A percentile compares a stretch with the other conserved stretches of the same genome.
Conservation (phyloP, 805 yeast species). For the Cyberlindnera maclurae region DNA sequence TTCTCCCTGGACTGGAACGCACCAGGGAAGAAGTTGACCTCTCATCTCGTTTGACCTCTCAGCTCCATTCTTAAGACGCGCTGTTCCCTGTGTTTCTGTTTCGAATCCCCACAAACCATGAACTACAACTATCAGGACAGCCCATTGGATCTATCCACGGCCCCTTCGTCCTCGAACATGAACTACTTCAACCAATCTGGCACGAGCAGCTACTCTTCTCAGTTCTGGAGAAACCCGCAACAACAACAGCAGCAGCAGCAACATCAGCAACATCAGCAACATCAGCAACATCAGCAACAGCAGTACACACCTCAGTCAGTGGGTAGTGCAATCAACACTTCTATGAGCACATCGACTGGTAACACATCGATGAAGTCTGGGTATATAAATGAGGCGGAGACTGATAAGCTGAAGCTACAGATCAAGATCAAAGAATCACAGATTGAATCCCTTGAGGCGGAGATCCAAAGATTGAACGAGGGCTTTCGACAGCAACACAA, state of each 20-base stretch:
- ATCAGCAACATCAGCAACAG: constrained; percentile 3
- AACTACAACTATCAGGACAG: constrained; percentile 2
- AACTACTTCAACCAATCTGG: constrained; percentile 3
- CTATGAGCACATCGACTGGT: neutral
- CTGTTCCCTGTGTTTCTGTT: neutral
- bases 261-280: neutral
- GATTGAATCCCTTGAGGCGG: constrained; percentile 38
- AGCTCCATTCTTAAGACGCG: neutral
- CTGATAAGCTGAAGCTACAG: constrained; percentile 40
- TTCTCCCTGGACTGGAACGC: neutral
- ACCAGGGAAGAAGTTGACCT: neutral
- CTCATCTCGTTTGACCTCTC: neutral
- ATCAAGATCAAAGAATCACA: constrained; percentile 49
- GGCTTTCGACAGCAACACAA: neutral
- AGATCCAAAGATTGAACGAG: constrained; percentile 33
- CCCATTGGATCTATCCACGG: constrained; percentile 10
- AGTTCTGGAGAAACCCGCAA: constrained; percentile 10
- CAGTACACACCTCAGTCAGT: constrained; percentile 1
- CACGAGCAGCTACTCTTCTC: constrained; percentile 4
- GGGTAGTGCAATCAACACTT: constrained; percentile 1
- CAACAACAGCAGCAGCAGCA: constrained; percentile 3
- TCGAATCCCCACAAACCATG: neutral
- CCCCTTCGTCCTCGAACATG: constrained; percentile 10
- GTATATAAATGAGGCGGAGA: constrained; percentile 8
- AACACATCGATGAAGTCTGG: neutral